Conservation (phyloP, 345 rosid species). For the Odontarrhena argentea region DNA sequence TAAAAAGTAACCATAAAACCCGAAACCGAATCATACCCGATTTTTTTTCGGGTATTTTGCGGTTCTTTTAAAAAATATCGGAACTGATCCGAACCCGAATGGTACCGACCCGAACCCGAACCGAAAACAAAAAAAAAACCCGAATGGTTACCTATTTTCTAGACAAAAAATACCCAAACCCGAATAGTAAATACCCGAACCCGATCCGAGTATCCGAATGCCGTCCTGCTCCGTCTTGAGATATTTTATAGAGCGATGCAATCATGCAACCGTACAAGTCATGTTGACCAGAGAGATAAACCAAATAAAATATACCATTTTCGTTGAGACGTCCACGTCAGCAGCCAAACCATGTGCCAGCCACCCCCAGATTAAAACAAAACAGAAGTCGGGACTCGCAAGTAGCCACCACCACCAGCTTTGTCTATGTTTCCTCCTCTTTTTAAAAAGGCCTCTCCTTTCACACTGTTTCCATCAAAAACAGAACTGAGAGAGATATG, state of each 20-base stretch:
- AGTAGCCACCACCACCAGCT: constrained; percentile 25
- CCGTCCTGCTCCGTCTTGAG: constrained; percentile 7
- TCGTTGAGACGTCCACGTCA: constrained; percentile 35
- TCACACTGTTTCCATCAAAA: constrained; percentile 12
- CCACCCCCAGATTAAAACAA: constrained; percentile 40
- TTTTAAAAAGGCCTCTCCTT: constrained; percentile 1
- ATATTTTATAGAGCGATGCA: constrained; percentile 16
- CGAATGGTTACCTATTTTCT: too few species aligned
- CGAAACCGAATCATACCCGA: too few species aligned
- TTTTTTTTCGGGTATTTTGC: too few species aligned
- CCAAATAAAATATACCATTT: background rate
- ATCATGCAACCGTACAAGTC: constrained; percentile 18
- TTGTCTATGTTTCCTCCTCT: constrained; percentile 26
- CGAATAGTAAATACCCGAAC: too few species aligned
- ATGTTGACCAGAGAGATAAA: background rate
- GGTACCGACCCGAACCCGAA: too few species aligned
- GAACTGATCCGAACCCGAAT: too few species aligned
- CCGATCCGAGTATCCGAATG: too few species aligned
- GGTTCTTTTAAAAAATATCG: too few species aligned
- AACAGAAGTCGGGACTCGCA: constrained; percentile 22
- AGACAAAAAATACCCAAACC: too few species aligned
- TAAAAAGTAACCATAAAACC: too few species aligned
- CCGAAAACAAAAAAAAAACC: too few species aligned
- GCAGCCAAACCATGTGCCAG: constrained; percentile 44
- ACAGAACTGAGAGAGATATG: constrained; percentile 43